Conservation (phyloP, 495 filamentous ascomycete species). For the Trypethelium eluteriae region DNA sequence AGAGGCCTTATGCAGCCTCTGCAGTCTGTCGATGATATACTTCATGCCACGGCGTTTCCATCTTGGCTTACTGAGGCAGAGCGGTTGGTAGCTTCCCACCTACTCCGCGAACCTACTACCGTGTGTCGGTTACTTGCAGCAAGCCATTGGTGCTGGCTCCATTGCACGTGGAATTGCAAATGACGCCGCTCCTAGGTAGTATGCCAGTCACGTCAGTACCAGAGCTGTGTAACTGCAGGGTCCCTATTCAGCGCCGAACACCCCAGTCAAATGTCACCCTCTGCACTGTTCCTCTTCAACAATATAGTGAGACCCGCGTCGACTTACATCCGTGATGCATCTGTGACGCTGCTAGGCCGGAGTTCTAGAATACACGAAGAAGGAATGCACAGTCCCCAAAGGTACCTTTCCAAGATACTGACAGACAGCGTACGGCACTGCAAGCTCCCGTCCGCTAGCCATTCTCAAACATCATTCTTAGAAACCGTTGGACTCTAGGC, state of each 20-base stretch:
- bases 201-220: not conserved
- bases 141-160: constrained; percentile 1
- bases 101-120: not conserved
- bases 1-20: too few relatives aligned
- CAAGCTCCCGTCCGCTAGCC: constrained; percentile 3
- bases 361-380: constrained; percentile 1
- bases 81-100: not conserved
- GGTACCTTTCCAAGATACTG: not conserved
- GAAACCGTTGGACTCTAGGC: constrained; percentile 1
- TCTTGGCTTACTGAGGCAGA: not conserved
- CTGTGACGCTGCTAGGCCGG: not conserved
- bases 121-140: not conserved
- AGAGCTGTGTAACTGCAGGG: not conserved
- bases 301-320: not conserved
- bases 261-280: constrained; percentile 2
- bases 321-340: not conserved
- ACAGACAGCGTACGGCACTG: not conserved
- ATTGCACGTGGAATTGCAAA: constrained; percentile 5
- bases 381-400: not conserved
- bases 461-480: not conserved
- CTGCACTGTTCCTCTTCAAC: not conserved
- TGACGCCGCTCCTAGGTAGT: not conserved
- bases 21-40: too few relatives aligned
- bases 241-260: not conserved
- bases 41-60: not conserved